phyloP scores from a whole-genome alignment of 768 basidiomycete genomes.

The Leccinum longicurvipes region DNA sequence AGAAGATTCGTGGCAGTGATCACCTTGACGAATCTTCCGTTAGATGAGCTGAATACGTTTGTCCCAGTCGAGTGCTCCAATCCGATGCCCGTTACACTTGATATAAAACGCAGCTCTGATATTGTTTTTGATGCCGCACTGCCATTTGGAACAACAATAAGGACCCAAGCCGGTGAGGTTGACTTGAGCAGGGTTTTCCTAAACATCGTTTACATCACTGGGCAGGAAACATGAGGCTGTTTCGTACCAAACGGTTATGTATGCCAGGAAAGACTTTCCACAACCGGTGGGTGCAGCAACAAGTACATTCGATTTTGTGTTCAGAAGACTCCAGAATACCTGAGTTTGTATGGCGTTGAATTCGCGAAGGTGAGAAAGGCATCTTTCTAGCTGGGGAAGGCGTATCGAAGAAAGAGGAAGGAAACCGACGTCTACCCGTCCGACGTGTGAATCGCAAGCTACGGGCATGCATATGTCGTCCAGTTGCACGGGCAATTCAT shows the following conservation, averaged over 20 bases:
- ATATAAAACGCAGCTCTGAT: constrained; percentile 47
- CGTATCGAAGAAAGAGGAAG: constrained; percentile 56
- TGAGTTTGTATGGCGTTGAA: constrained; percentile 92
- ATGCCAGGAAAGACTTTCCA: constrained; percentile 76
- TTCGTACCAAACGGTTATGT: constrained; percentile 70
- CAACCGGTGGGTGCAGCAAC: constrained; percentile 76
- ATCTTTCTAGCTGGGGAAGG: constrained; percentile 38
- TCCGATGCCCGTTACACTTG: constrained; percentile 37
- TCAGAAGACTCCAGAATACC: constrained; percentile 74
- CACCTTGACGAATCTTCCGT: constrained; percentile 50
- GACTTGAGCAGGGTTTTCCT: constrained; percentile 56
- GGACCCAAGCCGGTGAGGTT: constrained; percentile 46
- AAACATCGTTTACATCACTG: constrained; percentile 12
- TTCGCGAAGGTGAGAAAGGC: constrained; percentile 44
- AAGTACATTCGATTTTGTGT: constrained; percentile 64
- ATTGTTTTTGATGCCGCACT: constrained; percentile 54
- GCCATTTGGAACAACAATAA: constrained; percentile 61
- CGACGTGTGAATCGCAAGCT: constrained; percentile 51
- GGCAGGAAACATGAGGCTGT: not conserved
- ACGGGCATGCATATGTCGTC: constrained; percentile 75
- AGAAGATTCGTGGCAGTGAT: constrained; percentile 54
- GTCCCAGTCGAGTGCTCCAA: constrained; percentile 33
- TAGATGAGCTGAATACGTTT: constrained; percentile 35
- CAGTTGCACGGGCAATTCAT: constrained; percentile 61
- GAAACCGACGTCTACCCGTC: constrained; percentile 71